These are phyloP conservation scores for Xylaria sp. DNA, from an alignment of 2,329 filamentous ascomycete species.

Conservation along the genomic window DNA sequence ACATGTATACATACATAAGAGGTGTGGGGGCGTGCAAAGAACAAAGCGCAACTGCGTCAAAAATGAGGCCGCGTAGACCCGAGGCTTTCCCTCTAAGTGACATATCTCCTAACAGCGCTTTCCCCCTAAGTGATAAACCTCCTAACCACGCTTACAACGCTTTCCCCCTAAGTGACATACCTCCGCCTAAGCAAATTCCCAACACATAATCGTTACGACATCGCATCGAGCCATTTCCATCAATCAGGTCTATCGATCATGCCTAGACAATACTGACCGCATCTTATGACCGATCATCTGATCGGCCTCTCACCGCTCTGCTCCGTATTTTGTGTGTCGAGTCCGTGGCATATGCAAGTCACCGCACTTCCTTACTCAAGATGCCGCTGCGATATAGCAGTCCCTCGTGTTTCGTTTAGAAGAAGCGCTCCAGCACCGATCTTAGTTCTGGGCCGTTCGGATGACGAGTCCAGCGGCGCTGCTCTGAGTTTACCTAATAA, in stretches of 20 bases:
- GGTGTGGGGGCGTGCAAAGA: background rate
- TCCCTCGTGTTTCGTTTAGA: background rate
- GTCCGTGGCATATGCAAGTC: background rate
- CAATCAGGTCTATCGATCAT: too few species aligned
- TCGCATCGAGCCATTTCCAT: background rate
- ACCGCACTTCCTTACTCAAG: too few species aligned
- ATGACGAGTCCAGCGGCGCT: background rate
- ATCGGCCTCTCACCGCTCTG: slow-evolving; percentile 1
- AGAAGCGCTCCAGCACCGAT: background rate
- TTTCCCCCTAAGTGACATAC: slow-evolving; percentile 8
- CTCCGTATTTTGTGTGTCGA: background rate
- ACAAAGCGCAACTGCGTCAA: background rate
- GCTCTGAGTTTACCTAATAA: background rate
- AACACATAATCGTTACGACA: slow-evolving; percentile 27
- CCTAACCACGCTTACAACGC: too few species aligned
- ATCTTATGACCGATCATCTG: slow-evolving; percentile 6
- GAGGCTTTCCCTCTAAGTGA: slow-evolving; percentile 35
- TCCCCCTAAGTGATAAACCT: slow-evolving; percentile 35
- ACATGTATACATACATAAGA: too few species aligned
- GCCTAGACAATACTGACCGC: background rate
- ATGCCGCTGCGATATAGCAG: background rate
- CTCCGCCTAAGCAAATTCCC: slow-evolving; percentile 3
- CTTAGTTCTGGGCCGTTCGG: background rate
- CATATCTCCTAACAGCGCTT: slow-evolving; percentile 23
- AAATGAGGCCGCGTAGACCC: slow-evolving; percentile 34